Percentiles rank a stretch among this genome's conserved stretches.
Conservation (phyloP, 441 rosid genomes). For the Populus trichocarpa region DNA sequence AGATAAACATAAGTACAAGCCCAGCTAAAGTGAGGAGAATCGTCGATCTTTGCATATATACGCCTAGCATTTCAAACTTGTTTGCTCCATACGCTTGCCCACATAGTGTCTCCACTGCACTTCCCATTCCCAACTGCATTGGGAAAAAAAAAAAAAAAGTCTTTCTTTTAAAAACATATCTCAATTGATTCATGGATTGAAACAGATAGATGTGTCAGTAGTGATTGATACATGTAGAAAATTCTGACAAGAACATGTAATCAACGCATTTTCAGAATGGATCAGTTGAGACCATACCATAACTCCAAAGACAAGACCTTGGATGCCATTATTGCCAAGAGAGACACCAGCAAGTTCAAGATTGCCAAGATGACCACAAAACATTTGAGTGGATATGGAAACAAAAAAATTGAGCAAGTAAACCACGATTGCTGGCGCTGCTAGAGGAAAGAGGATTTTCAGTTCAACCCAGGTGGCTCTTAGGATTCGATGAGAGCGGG, state of each 20-base stretch:
- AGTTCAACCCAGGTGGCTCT: conserved; percentile 48
- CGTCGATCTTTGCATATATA: conserved; percentile 66
- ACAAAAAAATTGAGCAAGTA: conserved; percentile 52
- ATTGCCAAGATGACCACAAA: conserved; percentile 50
- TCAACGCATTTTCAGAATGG: not conserved
- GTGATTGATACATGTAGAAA: not conserved
- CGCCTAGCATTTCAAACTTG: conserved; percentile 56
- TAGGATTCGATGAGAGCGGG: conserved; percentile 30
- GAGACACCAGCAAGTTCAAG: conserved; percentile 32
- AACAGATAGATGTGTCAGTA: not conserved
- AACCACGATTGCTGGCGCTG: conserved; percentile 51
- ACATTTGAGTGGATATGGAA: conserved; percentile 45
- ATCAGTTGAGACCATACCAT: conserved; percentile 36
- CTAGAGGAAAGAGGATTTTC: conserved; percentile 44
- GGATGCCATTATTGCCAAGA: conserved; percentile 34
- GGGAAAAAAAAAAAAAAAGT: too few species aligned
- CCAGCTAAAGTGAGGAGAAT: conserved; percentile 47
- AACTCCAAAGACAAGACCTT: conserved; percentile 48
- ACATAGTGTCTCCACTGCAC: conserved; percentile 78
- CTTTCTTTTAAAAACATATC: not conserved
- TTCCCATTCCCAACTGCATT: conserved; percentile 79
- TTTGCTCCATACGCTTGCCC: conserved; percentile 79
- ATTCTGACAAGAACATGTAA: too few species aligned
- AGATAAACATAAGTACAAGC: conserved; percentile 34
- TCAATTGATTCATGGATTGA: not conserved